Base-by-base conservation (phyloP, 2,329 filamentous ascomycete genomes). In the Fusarium fracticaudum region DNA sequence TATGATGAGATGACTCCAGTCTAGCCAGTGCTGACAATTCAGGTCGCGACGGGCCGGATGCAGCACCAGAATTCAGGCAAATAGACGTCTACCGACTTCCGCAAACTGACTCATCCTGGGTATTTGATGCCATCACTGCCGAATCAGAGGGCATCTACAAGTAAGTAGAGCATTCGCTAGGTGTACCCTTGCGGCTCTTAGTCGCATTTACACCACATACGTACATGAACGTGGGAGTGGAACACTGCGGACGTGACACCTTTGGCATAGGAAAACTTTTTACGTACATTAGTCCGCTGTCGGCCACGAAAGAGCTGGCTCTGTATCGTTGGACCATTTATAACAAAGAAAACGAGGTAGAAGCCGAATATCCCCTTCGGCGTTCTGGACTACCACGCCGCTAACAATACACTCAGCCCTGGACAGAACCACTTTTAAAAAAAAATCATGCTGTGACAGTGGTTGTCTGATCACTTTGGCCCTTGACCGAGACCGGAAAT, bases 81-180 rank as follows among this genome's bases (percentile, higher is more conserved):
- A 67, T 60, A 75, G 57, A 53, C 44, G 37, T 65, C 63, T 60
- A 68, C 76, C 76, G 76, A 78, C 73, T 76, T 78, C 77, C 75
- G 75, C 59, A 45, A 55, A 59, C 48, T 78, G 76, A 78, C 66
- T 78, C 76, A 75, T 64, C 67, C 51, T 51, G 57, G 57, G 12
- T 38, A 50, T 48, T 76, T 51, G 44, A 64, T 76, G 40, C 64
- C 47, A 50, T 62, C 41, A 48, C 51, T 43, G 53, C 63, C 73
- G 66, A 75, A 75, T 76, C 72, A 73, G 59, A 64, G n/a, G 26
- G 38, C 58, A 54, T 67, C 35, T 63, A 45, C 35, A 48, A 33
- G 41, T 61, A 29, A 57, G 60, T 38, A 50, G 29, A n/a, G 60
- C 43, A 72, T 73, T 37, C 6, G 50, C 13, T 53, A 48, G 60